A percentile compares a stretch with the other conserved stretches of the same genome.
Conservation (phyloP, 495 filamentous ascomycete species). For the Tuber melanosporum region DNA sequence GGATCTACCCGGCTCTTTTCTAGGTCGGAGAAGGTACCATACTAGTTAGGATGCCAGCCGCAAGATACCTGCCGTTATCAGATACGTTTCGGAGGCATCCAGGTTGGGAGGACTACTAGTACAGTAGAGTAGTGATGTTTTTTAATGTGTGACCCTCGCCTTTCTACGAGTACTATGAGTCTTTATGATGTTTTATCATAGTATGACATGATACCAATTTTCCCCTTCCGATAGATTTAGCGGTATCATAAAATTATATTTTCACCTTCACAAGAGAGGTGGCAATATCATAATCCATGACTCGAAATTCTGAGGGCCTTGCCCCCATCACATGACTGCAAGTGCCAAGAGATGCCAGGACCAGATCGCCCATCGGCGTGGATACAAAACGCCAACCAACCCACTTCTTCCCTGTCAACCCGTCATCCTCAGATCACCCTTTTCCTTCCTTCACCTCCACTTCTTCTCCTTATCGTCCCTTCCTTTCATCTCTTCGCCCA, state of each 20-base stretch:
- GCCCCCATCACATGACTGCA: neutral
- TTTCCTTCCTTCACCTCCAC: neutral
- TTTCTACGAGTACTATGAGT: neutral
- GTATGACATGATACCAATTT: neutral
- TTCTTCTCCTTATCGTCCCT: neutral
- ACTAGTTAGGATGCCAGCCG: too few relatives aligned
- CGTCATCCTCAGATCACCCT: slow-evolving; percentile 20
- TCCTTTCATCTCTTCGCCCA: neutral
- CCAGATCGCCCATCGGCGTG: neutral
- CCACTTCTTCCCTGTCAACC: slow-evolving; percentile 28
- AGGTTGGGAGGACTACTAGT: neutral
- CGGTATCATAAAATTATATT: neutral
- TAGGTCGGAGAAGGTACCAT: too few relatives aligned
- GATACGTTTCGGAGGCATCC: neutral
- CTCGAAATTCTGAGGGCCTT: neutral
- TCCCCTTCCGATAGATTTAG: neutral
- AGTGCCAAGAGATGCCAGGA: neutral
- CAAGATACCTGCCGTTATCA: neutral
- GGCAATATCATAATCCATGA: neutral
- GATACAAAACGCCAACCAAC: slow-evolving; percentile 37
- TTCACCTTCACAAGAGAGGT: neutral
- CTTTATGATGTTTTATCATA: neutral
- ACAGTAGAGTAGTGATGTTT: neutral
- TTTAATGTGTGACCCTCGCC: neutral
- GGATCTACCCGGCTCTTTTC: too few relatives aligned